Base-by-base conservation (phyloP, 495 filamentous ascomycete species). In the Penicillium fimorum region DNA sequence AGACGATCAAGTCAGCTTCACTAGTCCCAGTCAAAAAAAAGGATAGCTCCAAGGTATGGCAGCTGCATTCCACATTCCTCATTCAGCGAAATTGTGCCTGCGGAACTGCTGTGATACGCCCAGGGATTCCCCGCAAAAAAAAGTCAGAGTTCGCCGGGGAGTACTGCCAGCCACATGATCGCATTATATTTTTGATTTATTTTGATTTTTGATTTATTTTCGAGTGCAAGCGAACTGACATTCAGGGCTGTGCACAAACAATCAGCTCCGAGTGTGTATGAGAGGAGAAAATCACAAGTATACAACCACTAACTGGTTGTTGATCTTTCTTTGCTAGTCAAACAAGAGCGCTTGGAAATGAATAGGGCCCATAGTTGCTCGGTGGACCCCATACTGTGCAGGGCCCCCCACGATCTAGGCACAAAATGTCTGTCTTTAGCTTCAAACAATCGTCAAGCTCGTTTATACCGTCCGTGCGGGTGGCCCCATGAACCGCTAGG, bases 51-150 rank as follows among this genome's bases (percentile, higher is more conserved):
- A 47, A 47, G 49, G 43, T 37, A 49, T 53, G 47, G 41, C 64
- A 57, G 54, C 45, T 62, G 50, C 58, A 66, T 57, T 57, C 56
- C 63, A 64, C 66, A 68, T 68, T 64, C 63, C 60, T 40, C 44
- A 66, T 61, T 41, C 4, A 64, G 60, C 22, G 45, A 51, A 18
- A 29, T 56, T 50, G 55, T 46, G 56, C 42, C 53, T 50, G 56
- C 55, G 61, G 61, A 58, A 56, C 50, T 55, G 40, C 52, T 49
- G 58, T 69, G 66, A 69, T 67, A 66, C 66, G 66, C 61, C 46
- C 66, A 66, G 55, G 64, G 66, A 67, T 69, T 69, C 66, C 66
- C 66, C 66, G 66, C 66, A 69, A 66, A 66, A 57, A 17, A 57
- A 59, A 22, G 50, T 41, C 49, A 44, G 42, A 42, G 9, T 53